phyloP scores from a whole-genome alignment of 306 rosid species.

The Cicer judaicum region DNA sequence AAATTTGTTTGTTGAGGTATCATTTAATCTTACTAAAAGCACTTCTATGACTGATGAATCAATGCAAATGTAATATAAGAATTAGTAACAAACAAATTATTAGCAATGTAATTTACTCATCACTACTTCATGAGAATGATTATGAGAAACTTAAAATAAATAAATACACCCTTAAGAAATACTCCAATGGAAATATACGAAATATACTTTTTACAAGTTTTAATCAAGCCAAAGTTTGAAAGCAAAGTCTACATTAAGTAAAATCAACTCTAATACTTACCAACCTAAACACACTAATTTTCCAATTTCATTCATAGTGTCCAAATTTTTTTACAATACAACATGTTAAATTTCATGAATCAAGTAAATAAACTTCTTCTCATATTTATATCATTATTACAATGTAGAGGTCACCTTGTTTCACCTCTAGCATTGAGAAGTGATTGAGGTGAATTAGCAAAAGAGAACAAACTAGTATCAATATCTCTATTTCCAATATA shows the following conservation, averaged over 20 bases:
- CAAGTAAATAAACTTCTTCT: not conserved
- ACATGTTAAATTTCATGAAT: constrained; percentile 13
- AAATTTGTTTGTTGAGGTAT: too few relatives aligned
- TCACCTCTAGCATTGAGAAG: constrained; percentile 56
- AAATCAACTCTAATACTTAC: not conserved
- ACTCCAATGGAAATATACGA: too few relatives aligned
- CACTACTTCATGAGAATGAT: too few relatives aligned
- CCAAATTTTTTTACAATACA: not conserved
- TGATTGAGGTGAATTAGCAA: constrained; percentile 56
- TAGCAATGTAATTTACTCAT: too few relatives aligned
- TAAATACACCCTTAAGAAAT: too few relatives aligned
- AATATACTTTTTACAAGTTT: too few relatives aligned
- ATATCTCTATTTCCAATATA: constrained; percentile 47
- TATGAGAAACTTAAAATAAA: too few relatives aligned
- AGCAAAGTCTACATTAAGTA: not conserved
- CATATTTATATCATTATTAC: not conserved
- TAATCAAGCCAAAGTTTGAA: too few relatives aligned
- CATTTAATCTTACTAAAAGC: too few relatives aligned
- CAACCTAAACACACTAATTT: constrained; percentile 14
- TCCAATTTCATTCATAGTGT: not conserved
- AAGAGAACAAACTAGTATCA: constrained; percentile 50
- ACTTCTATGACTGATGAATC: too few relatives aligned
- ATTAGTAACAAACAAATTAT: too few relatives aligned
- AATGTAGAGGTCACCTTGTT: constrained; percentile 44
- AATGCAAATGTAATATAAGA: too few relatives aligned